These are phyloP conservation scores for Globisporangium yorkense DNA, from an alignment of 352 stramenopile species.

Conservation along the genomic window DNA sequence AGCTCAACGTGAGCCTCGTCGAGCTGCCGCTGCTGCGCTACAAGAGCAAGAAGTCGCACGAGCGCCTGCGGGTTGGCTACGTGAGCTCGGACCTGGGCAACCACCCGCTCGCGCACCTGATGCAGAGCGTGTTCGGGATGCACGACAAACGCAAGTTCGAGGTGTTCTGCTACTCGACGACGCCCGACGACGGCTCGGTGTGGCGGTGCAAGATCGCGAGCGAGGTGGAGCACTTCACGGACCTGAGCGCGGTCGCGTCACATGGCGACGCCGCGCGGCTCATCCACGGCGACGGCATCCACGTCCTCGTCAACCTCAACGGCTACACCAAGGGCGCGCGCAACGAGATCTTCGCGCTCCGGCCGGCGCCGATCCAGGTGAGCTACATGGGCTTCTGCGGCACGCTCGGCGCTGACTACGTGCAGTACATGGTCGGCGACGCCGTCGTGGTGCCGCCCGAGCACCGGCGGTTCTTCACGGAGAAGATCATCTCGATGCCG, in stretches of 20 bases:
- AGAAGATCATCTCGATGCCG: conserved; percentile 91
- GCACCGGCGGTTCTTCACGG: conserved; percentile 69
- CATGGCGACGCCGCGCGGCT: conserved; percentile 66
- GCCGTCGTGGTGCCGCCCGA: conserved; percentile 60
- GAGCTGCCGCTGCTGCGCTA: conserved; percentile 71
- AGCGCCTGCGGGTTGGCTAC: conserved; percentile 85
- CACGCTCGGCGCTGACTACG: conserved; percentile 89
- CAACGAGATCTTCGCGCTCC: conserved; percentile 92
- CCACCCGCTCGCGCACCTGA: conserved; percentile 88
- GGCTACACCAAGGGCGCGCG: conserved; percentile 91
- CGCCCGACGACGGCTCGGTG: conserved; percentile 64
- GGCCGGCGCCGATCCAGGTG: conserved; percentile 86
- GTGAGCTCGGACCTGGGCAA: conserved; percentile 90
- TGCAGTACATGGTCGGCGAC: conserved; percentile 92
- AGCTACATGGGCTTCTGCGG: conserved; percentile 90
- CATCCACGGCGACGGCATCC: conserved; percentile 84
- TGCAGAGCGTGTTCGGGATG: conserved; percentile 89
- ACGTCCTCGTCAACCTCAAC: conserved; percentile 92
- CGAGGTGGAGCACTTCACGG: conserved; percentile 87
- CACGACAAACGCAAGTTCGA: conserved; percentile 86
- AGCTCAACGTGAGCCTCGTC: conserved; percentile 84
- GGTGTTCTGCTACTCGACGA: conserved; percentile 88
- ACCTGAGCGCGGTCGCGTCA: conserved; percentile 56
- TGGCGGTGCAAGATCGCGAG: conserved; percentile 78
- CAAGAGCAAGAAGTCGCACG: conserved; percentile 52